Base-by-base conservation (phyloP, 1,139 yeast genomes). In the Suhomyces coccinellae region DNA sequence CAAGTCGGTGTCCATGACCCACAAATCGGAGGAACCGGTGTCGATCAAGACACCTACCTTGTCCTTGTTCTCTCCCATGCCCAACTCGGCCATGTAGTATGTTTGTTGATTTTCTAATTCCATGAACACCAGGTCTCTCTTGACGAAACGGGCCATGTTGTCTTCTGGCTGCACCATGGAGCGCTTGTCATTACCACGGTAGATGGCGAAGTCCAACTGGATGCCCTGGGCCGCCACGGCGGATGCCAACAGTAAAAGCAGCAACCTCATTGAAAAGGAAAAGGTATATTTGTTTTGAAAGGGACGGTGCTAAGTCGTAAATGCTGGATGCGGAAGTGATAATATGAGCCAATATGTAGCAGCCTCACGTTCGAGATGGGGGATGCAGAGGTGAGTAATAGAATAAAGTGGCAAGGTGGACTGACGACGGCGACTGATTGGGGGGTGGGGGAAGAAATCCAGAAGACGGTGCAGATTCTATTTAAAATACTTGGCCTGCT, bases 1-100 rank as follows among this genome's bases (percentile, higher is more conserved):
- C 24, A 70, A 61, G 40, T 69, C 67, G 44, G 57, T 60, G 10
- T 68, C 57, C 72, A 69, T 66, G 33, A 74, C 65, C 79, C 79
- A 74, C 49, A 74, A 65, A 53, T 74, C 79, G 9, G 77, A 71
- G 3, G 76, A 69, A 10, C 79, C 79, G 20, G 79, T 73, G 52
- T 74, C 79, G 10, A 74, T 66, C 47, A 72, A 58, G 2, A 71
- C 73, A 3, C 59, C 57, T 22, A 64, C 65, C 29, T 53, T 40
- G 42, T 71, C 67, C 14, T 55, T 47, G 32, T 65, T 56, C 10
- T 72, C 62, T 1, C 79, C 79, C 33, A 71, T 54, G 33, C 57
- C 47, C 43, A 79, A 53, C 10, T 61, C 62, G 1, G 79, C 77
- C 51, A 76, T 63, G 57, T 82, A 82, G 54, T 77, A 82, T 3